These are phyloP conservation scores for Blastocystis sp. DNA, from an alignment of 352 stramenopile species.

Conservation along the genomic window DNA sequence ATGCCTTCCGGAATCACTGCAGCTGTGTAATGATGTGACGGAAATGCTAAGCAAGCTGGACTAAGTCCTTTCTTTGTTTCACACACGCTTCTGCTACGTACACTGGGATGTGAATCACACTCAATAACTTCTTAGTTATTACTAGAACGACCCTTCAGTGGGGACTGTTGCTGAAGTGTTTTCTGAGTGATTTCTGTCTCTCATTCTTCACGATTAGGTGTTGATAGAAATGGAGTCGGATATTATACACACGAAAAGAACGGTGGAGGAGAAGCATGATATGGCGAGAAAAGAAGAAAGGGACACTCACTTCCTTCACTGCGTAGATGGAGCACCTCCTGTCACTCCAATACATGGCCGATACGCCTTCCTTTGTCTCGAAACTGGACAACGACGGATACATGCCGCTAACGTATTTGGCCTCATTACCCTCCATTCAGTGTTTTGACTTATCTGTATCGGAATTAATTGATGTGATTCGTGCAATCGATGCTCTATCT, in stretches of 20 bases:
- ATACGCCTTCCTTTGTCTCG: conserved; percentile 36
- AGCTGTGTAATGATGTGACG: not conserved
- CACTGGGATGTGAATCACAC: not conserved
- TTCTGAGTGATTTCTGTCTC: not conserved
- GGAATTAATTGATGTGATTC: conserved; percentile 33
- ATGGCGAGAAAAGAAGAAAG: not conserved
- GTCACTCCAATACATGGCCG: conserved; percentile 47
- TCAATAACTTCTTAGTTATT: not conserved
- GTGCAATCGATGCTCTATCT: conserved; percentile 20
- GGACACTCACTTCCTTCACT: not conserved
- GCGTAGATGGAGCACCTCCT: conserved; percentile 55
- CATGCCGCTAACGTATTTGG: conserved; percentile 36
- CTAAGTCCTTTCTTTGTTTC: not conserved
- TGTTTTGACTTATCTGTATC: not conserved
- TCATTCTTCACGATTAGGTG: not conserved
- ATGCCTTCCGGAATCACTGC: not conserved
- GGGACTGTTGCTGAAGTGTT: not conserved
- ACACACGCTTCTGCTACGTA: not conserved
- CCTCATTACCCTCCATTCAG: conserved; percentile 26
- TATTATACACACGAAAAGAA: not conserved
- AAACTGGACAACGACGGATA: conserved; percentile 60
- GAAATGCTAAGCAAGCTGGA: not conserved
- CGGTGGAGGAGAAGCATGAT: not conserved
- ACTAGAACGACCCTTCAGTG: not conserved
- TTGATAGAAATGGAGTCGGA: not conserved